Conservation (phyloP, 2,329 filamentous ascomycete genomes). For the Myriangium duriaei region DNA sequence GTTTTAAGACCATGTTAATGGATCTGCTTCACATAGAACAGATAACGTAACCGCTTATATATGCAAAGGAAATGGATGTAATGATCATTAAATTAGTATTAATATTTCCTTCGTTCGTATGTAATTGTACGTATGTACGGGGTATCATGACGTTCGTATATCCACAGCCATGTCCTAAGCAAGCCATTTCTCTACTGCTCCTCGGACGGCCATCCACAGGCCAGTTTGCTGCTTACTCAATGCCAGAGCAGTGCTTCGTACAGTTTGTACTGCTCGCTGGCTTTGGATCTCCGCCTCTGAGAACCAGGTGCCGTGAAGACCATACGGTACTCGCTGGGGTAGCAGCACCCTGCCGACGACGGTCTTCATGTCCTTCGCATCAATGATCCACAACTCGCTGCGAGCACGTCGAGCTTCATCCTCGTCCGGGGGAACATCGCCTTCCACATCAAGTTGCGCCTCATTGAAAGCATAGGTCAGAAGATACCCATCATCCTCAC, state of each 20-base stretch:
- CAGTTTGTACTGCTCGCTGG: constrained; percentile 32
- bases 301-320: constrained; percentile 54
- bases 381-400: constrained; percentile 57
- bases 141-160: background rate
- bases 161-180: constrained; percentile 9
- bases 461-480: constrained; percentile 61
- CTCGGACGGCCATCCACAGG: constrained; percentile 21
- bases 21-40: too few relatives aligned
- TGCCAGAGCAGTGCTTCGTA: constrained; percentile 18
- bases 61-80: too few relatives aligned
- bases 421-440: constrained; percentile 26
- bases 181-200: constrained; percentile 19
- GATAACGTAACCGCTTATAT: too few relatives aligned
- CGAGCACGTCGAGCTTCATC: constrained; percentile 25
- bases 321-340: constrained; percentile 57
- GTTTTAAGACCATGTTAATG: too few relatives aligned
- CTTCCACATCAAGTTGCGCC: constrained; percentile 37
- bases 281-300: constrained; percentile 37
- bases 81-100: too few relatives aligned
- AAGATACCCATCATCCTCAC: constrained; percentile 55
- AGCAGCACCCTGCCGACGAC: constrained; percentile 47
- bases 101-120: too few relatives aligned
- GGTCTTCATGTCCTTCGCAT: constrained; percentile 49
- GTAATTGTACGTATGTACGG: too few relatives aligned
- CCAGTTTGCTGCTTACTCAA: constrained; percentile 15